phyloP scores from a whole-genome alignment of 768 basidiomycete genomes.

The Lactarius pseudohatsudake region DNA sequence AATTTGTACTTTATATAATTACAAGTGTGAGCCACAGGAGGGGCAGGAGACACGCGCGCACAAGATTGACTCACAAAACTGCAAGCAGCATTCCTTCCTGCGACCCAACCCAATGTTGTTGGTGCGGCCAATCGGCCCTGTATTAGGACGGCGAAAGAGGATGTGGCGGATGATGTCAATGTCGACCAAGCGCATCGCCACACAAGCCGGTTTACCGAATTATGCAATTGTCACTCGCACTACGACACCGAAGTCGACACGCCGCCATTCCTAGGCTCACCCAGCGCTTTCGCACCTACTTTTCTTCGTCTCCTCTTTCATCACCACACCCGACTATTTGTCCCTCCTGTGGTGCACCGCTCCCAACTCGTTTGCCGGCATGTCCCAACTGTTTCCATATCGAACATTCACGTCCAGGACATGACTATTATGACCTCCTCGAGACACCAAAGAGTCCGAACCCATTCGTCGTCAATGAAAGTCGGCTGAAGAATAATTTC shows the following conservation, averaged over 20 bases:
- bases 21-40: too few relatives aligned
- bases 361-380: slow-evolving; percentile 69
- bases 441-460: slow-evolving; percentile 60
- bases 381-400: slow-evolving; percentile 75
- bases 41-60: too few relatives aligned
- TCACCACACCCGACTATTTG: slow-evolving; percentile 39
- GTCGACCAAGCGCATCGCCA: too few relatives aligned
- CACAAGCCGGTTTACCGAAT: too few relatives aligned
- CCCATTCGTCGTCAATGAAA: slow-evolving; percentile 67
- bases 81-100: too few relatives aligned
- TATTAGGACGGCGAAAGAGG: too few relatives aligned
- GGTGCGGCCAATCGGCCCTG: too few relatives aligned
- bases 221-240: too few relatives aligned
- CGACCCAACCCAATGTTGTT: too few relatives aligned
- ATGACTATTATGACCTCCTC: slow-evolving; percentile 68
- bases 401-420: slow-evolving; percentile 20
- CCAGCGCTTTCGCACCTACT: neutral
- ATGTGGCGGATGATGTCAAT: too few relatives aligned
- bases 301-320: neutral
- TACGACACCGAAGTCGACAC: neutral
- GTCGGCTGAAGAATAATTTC: slow-evolving; percentile 62
- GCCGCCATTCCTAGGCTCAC: neutral
- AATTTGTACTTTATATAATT: too few relatives aligned
- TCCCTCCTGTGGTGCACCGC: slow-evolving; percentile 57
- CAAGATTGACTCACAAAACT: too few relatives aligned